phyloP scores from a whole-genome alignment of 208 protist species.

The Polymyxa betae region DNA sequence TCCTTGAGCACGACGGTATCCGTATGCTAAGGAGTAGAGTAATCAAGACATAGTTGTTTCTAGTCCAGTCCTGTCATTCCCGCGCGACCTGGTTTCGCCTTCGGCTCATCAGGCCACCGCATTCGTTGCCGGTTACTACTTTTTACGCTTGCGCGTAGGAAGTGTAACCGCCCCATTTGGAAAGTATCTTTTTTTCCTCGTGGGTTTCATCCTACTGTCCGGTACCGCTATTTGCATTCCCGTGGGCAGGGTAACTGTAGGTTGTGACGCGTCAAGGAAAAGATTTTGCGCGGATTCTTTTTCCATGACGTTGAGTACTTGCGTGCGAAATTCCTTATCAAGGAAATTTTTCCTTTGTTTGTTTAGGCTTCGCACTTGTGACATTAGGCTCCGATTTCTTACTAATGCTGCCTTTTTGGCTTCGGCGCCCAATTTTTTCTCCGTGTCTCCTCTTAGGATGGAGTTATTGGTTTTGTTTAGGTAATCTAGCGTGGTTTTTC shows the following conservation, averaged over 20 bases:
- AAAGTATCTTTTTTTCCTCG: background rate
- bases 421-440: background rate
- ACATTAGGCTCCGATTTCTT: background rate
- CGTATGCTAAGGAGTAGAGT: too few relatives aligned
- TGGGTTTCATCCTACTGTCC: background rate
- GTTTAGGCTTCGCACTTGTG: background rate
- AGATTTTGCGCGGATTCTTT: too few relatives aligned
- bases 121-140: slow-evolving; percentile 2
- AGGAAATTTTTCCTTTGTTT: background rate
- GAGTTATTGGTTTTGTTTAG: background rate
- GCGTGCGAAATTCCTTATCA: too few relatives aligned
- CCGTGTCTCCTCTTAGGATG: too few relatives aligned
- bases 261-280: background rate
- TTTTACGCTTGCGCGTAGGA: background rate
- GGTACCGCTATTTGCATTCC: background rate
- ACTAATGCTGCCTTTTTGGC: background rate
- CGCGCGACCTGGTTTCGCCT: slow-evolving; percentile 45
- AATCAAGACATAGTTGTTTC: too few relatives aligned
- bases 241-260: background rate
- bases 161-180: background rate
- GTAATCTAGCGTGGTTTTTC: background rate
- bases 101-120: slow-evolving; percentile 45
- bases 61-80: too few relatives aligned
- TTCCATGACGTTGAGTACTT: too few relatives aligned
- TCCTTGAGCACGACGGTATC: too few relatives aligned